These are phyloP conservation scores for Auricularia auricula-judae DNA, from an alignment of 768 basidiomycete species.

Conservation along the genomic window DNA sequence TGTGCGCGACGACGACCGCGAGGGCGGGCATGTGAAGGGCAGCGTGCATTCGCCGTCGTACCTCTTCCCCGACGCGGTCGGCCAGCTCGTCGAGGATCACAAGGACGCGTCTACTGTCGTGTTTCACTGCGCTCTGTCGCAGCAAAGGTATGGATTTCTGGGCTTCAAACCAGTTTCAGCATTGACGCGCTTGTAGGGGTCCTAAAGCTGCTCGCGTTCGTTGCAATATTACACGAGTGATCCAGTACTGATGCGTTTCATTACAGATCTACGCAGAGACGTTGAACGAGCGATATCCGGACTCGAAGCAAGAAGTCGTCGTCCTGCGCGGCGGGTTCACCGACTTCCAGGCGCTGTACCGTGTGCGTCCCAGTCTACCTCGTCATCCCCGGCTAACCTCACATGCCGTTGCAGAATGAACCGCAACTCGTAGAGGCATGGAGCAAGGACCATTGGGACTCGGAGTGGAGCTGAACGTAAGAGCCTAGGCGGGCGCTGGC, in stretches of 20 bases:
- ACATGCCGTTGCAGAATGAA: neutral
- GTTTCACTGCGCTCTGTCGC: slow-evolving; percentile 73
- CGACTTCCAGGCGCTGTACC: slow-evolving; percentile 52
- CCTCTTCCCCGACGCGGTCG: slow-evolving; percentile 45
- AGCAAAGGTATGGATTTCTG: slow-evolving; percentile 45
- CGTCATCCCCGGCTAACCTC: neutral
- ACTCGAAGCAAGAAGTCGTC: slow-evolving; percentile 41
- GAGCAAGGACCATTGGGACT: slow-evolving; percentile 2
- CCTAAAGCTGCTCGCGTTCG: slow-evolving; percentile 64
- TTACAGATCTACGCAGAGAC: slow-evolving; percentile 62
- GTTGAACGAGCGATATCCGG: slow-evolving; percentile 29
- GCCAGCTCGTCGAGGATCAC: slow-evolving; percentile 46
- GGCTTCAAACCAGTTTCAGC: slow-evolving; percentile 1
- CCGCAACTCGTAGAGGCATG: slow-evolving; percentile 2
- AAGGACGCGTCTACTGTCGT: slow-evolving; percentile 53
- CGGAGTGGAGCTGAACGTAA: neutral
- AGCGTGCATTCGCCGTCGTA: slow-evolving; percentile 51
- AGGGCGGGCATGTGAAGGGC: slow-evolving; percentile 67
- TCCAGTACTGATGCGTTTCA: no score
- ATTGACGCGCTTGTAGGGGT: slow-evolving; percentile 35
- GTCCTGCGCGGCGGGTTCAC: slow-evolving; percentile 66
- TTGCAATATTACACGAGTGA: slow-evolving; percentile 1
- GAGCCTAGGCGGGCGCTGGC: neutral
- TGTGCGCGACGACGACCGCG: slow-evolving; percentile 75
- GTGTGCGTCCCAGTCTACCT: neutral